Base-by-base conservation (phyloP, 2,329 filamentous ascomycete species). In the Simplicillium aogashimaense region DNA sequence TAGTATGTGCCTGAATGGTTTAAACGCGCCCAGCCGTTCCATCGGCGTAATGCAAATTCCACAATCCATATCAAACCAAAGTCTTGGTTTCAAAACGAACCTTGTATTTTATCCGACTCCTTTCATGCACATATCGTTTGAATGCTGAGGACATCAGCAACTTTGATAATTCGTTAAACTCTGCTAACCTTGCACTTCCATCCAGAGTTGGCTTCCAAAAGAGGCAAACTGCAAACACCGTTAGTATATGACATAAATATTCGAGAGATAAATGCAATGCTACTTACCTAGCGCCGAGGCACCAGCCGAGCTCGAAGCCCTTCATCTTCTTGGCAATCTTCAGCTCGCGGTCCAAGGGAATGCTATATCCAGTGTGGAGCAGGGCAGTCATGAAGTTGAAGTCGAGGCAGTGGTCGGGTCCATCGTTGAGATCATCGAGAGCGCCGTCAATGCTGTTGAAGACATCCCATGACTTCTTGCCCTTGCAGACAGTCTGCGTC, bases 261-360 rank as follows among this genome's bases (percentile, higher is more conserved):
- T 25, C 20, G 20, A 25, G 20, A 9, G 9, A 25, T 25, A 25
- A 25, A 6, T n/a, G n/a, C 5, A 25, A 25, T 25, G 9, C 9
- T 9, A 25, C 20, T 25, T 25, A 25, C 20, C 20, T 25, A 49
- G 92, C 92, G 61, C 92, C 92, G 56, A 98, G 72, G 67, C 90
- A 97, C 92, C 92, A 98, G 31, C 92, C 92, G 53, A 98, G 67
- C 68, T 98, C 94, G 61, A 95, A 95, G 42, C 81, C 81, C 69
- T 94, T 90, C 57, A 98, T 94, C 74, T 95, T 95, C 83, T 98
- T 98, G 44, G 90, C 92, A 57, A 95, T 94, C 72, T 86, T 90
- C 49, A 98, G 88, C 64, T 98, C 92, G 31, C 94, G 77, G 50
- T 95, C 86, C 53, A 97, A 81, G 4, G 90, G 90, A 87, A 98